Percentiles rank a stretch among this genome's conserved stretches.
Evolutionary conservation across 2,329 filamentous ascomycete species (phyloP).

Genomic region (Colletotrichum destructivum): DNA sequence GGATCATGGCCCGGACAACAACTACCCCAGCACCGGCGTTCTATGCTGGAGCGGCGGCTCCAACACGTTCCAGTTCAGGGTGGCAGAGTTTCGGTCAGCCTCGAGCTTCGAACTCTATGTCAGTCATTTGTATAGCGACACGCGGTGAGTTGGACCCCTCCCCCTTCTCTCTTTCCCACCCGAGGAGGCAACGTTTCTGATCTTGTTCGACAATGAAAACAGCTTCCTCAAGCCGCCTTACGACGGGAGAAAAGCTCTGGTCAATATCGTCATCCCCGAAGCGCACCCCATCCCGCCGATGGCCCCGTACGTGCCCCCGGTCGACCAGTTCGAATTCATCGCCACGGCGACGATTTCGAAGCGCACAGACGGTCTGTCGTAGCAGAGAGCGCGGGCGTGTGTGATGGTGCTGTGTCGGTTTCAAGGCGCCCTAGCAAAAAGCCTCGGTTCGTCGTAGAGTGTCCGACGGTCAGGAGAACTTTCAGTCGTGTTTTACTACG

Average conservation of each 20-base stretch:
- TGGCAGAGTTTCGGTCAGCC: conserved; percentile 38
- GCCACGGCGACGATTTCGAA: conserved; percentile 39
- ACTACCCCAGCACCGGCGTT: conserved; percentile 33
- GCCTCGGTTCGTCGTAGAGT: conserved; percentile 2
- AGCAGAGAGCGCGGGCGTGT: conserved; percentile 1
- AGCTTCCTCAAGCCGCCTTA: conserved; percentile 32
- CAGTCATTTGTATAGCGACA: conserved; percentile 39
- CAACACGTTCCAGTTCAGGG: conserved; percentile 40
- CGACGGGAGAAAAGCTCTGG: conserved; percentile 32
- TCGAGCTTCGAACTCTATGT: conserved; percentile 38
- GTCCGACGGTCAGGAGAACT: conserved; percentile 8
- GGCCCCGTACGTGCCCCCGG: conserved; percentile 30
- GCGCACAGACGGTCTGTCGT: conserved; percentile 40
- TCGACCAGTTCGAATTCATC: conserved; percentile 39
- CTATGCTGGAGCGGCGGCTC: conserved; percentile 35
- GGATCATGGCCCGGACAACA: conserved; percentile 48
- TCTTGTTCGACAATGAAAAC: not conserved
- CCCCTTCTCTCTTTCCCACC: not conserved
- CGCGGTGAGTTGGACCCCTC: conserved; percentile 25
- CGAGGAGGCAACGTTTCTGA: not conserved
- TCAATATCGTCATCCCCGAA: conserved; percentile 31
- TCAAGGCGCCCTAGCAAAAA: not conserved
- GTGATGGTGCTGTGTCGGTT: not conserved
- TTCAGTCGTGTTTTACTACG: conserved; percentile 33
- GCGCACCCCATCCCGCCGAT: conserved; percentile 26